Evolutionary conservation across 2,329 filamentous ascomycete species (phyloP), one percentile per base, ranked within the genome.

Genomic region (Colletotrichum viniferum): DNA sequence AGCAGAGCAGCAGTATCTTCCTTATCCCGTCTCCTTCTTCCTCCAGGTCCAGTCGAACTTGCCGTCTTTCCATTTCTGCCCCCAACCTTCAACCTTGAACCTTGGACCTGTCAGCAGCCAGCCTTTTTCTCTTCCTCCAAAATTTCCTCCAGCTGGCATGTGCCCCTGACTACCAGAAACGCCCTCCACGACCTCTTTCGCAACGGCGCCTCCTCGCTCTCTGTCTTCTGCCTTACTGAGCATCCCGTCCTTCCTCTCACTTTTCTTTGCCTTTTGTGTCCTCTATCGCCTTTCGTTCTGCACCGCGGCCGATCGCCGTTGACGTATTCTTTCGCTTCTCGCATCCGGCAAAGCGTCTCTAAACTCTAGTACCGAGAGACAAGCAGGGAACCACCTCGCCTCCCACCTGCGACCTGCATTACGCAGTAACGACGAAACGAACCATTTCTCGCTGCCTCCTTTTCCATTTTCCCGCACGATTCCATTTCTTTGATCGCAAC

Each of bases 391-490:
- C 34, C 68, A 48, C 34, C 65, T 60, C 63, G 55, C 63, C 43
- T 52, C n/a, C 62, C 65, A 55, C 69, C 62, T 67, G 56, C 73
- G 12, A 63, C 73, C 58, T 64, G 70, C 70, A 60, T 69, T 69
- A 76, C 73, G 73, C 69, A 74, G 69, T 73, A 73, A 76, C 73
- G 73, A 73, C 76, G 69, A 77, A 77, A 76, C 76, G 73, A 77
- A 73, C 73, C 61, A 66, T 70, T 72, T 48, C 56, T 62, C 38
- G 55, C 69, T 38, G 69, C 72, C 75, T 65, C 48, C 69, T 69
- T 64, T 74, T 69, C 43, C 38, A 32, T 55, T 26, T 70, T 52
- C 69, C 65, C 21, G 14, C 69, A 61, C 52, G 18, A 21, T 36
- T 65, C 32, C 16, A 14, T 60, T 43, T 30, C 65, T 67, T 34